These are phyloP conservation scores for Herpetomonas muscarum DNA, from an alignment of 208 protist species.

Conservation along the genomic window DNA sequence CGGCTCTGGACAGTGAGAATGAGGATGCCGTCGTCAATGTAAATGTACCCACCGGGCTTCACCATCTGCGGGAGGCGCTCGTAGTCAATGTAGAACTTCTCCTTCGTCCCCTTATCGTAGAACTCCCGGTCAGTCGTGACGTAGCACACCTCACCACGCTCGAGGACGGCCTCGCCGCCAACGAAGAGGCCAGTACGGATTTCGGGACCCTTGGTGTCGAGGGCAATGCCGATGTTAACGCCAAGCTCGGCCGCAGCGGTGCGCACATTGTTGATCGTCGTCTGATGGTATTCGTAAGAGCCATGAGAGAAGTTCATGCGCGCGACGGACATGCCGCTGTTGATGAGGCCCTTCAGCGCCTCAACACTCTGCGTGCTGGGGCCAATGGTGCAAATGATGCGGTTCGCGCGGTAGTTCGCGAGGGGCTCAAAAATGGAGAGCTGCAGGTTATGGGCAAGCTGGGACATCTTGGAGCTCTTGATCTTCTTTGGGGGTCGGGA, in stretches of 20 bases:
- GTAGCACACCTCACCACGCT: conserved; percentile 65
- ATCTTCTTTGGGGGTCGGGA: too few species aligned
- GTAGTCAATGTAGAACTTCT: conserved; percentile 93
- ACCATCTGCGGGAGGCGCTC: conserved; percentile 73
- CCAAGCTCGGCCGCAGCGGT: conserved; percentile 83
- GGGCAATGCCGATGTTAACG: conserved; percentile 90
- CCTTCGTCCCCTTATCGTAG: conserved; percentile 72
- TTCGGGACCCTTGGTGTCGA: conserved; percentile 97
- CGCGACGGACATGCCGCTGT: conserved; percentile 96
- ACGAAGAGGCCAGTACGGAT: conserved; percentile 93
- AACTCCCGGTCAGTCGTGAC: conserved; percentile 89
- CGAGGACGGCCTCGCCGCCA: conserved; percentile 63
- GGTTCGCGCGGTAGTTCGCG: conserved; percentile 75
- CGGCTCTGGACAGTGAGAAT: conserved; percentile 78
- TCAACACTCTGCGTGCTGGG: conserved; percentile 94
- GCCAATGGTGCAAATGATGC: conserved; percentile 97
- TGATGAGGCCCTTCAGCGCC: conserved; percentile 88
- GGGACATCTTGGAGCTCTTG: conserved; percentile 54
- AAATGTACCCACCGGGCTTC: conserved; percentile 83
- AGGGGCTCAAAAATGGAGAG: conserved; percentile 88
- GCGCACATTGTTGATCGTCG: conserved; percentile 94
- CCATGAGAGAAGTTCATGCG: conserved; percentile 99
- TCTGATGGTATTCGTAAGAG: conserved; percentile 94
- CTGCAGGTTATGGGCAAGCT: conserved; percentile 83
- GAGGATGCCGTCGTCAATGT: conserved; percentile 97